phyloP scores from a whole-genome alignment of 2,329 filamentous ascomycete species.

The Colletotrichum plurivorum region DNA sequence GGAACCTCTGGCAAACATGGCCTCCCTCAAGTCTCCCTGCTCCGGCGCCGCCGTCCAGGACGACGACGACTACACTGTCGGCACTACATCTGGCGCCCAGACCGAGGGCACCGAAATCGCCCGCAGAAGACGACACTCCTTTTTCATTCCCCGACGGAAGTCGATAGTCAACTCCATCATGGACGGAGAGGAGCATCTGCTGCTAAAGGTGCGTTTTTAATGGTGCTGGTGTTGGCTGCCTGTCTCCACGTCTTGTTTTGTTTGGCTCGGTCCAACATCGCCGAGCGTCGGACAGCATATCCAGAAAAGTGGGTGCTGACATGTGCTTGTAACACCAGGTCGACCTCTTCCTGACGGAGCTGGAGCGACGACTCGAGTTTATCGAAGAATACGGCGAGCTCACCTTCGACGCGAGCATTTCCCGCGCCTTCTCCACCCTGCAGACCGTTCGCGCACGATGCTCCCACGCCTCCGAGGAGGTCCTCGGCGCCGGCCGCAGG shows the following conservation, averaged over 20 bases:
- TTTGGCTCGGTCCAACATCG: background rate
- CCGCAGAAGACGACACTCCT: slow-evolving; percentile 69
- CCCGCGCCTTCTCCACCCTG: slow-evolving; percentile 87
- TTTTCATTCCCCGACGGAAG: slow-evolving; percentile 69
- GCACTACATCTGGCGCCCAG: slow-evolving; percentile 58
- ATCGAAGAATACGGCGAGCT: slow-evolving; percentile 90
- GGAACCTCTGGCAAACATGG: slow-evolving; percentile 49
- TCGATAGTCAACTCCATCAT: slow-evolving; percentile 73
- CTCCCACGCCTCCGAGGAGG: slow-evolving; percentile 89
- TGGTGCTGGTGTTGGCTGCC: background rate
- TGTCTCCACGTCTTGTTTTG: background rate
- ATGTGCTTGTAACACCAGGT: slow-evolving; percentile 61
- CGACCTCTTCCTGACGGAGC: slow-evolving; percentile 85
- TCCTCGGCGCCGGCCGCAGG: slow-evolving; percentile 88
- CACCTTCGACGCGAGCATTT: slow-evolving; percentile 86
- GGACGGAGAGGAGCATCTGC: slow-evolving; percentile 73
- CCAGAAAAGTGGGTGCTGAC: slow-evolving; percentile 19
- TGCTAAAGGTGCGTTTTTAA: slow-evolving; percentile 64
- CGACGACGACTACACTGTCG: slow-evolving; percentile 53
- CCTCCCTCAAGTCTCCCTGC: slow-evolving; percentile 55
- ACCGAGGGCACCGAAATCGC: slow-evolving; percentile 47
- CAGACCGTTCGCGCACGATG: slow-evolving; percentile 90
- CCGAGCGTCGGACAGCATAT: slow-evolving; percentile 19
- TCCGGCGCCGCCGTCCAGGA: slow-evolving; percentile 49
- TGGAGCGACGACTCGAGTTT: slow-evolving; percentile 88